A percentile compares a stretch with the other conserved stretches of the same genome.
These are phyloP conservation scores for Symbiodinium natans DNA, from an alignment of 73 alveolate species.

Conservation along the genomic window DNA sequence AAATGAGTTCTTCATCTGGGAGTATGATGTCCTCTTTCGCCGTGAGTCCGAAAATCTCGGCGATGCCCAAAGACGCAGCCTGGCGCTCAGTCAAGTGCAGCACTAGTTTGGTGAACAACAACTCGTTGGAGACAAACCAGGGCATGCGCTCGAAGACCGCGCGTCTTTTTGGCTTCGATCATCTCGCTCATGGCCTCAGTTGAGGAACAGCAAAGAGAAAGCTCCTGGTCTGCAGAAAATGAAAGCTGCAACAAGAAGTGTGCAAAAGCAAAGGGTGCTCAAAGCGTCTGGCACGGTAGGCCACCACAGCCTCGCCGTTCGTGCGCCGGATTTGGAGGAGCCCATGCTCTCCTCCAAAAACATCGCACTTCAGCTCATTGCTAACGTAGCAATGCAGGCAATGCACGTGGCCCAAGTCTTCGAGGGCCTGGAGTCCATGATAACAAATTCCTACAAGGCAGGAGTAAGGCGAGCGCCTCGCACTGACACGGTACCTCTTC, in stretches of 20 bases:
- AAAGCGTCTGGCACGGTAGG: constrained; percentile 35
- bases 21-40: constrained; percentile 37
- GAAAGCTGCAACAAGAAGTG: no score
- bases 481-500: constrained; percentile 79
- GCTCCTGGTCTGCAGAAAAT: no score
- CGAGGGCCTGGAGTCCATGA: not conserved
- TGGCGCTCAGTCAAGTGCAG: not conserved
- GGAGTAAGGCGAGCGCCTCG: constrained; percentile 16
- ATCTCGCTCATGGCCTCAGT: constrained; percentile 51
- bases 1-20: constrained; percentile 54
- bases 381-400: no score
- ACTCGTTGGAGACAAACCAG: not conserved
- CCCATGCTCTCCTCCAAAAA: constrained; percentile 61
- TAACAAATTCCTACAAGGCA: not conserved
- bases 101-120: no score
- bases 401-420: no score
- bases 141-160: constrained; percentile 13
- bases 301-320: constrained; percentile 74
- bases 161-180: constrained; percentile 32
- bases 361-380: not conserved
- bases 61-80: constrained; percentile 71
- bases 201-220: no score
- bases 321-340: constrained; percentile 78
- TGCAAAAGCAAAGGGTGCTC: not conserved
- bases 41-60: constrained; percentile 81